phyloP scores from a whole-genome alignment of 805 yeast genomes.

The Lachancea dasiensis region DNA sequence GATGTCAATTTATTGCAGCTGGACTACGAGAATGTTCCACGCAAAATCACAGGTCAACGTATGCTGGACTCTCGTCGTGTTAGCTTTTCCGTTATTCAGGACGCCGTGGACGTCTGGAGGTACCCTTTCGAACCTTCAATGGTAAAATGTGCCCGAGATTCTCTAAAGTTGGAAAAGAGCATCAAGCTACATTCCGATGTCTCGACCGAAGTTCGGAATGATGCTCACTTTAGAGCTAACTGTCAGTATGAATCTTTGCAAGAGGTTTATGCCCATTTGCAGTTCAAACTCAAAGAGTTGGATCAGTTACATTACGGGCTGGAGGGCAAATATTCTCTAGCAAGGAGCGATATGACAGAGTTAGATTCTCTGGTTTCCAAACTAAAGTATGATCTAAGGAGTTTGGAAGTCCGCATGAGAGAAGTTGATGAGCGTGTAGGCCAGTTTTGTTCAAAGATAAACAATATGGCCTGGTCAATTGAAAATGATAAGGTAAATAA shows the following conservation, averaged over 20 bases:
- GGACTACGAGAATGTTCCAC: conserved; percentile 8
- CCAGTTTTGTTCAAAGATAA: conserved; percentile 34
- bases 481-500: conserved; percentile 4
- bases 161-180: conserved; percentile 17
- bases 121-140: conserved; percentile 31
- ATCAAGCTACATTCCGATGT: conserved; percentile 11
- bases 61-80: conserved; percentile 12
- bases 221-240: conserved; percentile 7
- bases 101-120: conserved; percentile 24
- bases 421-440: conserved; percentile 61
- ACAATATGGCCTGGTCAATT: conserved; percentile 11
- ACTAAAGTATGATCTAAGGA: conserved; percentile 58
- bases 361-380: conserved; percentile 52
- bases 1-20: conserved; percentile 8
- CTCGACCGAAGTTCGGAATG: conserved; percentile 8
- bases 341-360: conserved; percentile 40
- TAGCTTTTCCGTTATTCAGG: conserved; percentile 24
- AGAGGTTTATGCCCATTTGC: conserved; percentile 15
- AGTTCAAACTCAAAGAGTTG: conserved; percentile 17
- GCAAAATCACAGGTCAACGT: not conserved
- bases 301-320: conserved; percentile 18
- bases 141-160: conserved; percentile 27
- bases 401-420: conserved; percentile 52
- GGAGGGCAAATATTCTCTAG: conserved; percentile 28
- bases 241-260: conserved; percentile 9